Base-by-base conservation (phyloP, 257 asterid genomes). In the Plantago major region DNA sequence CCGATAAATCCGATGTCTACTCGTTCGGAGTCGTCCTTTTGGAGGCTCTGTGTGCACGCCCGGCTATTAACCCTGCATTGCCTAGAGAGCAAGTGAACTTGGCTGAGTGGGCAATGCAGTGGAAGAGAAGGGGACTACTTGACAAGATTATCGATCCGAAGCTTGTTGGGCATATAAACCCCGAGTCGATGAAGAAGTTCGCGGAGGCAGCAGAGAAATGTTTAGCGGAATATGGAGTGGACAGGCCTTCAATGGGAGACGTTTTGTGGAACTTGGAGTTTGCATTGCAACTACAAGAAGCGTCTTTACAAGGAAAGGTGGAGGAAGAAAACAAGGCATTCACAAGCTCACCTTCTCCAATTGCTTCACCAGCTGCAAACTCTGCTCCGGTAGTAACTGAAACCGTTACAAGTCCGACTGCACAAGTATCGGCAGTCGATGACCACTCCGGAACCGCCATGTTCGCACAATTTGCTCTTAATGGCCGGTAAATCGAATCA, bases 41-140 rank as follows among this genome's bases (percentile, higher is more conserved):
- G 1, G 99, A 92, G 64, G 93, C 81, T 0, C 42, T 93, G 5
- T 93, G 99, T 11, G 91, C 92, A 0, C 84, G 99, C 0, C 91
- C 96, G 0, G 94, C 97, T 6, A 83, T 93, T 45, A 77, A 89
- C 71, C 97, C 95, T 0, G 66, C 90, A 3, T 66, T 89, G 71
- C 92, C 97, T 0, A 73, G 96, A 51, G 99, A 89, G 68, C 99
- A 93, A 74, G 97, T 87, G 73, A 93, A 89, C 74, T 60, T 93
- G 57, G 99, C 99, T 0, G 97, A 93, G 46, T 93, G 97, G 95
- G 97, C 88, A 10, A 76, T 87, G 95, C 95, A 93, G 59, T 89
- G 97, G 91, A 86, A 89, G 80, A 74, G 85, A 60, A 93, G 85
- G 64, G 96, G 91, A 4, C 43, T 93, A 52, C 59, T 89, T 19